phyloP scores from a whole-genome alignment of 2,329 filamentous ascomycete species.

The Nigrospora osmanthi region DNA sequence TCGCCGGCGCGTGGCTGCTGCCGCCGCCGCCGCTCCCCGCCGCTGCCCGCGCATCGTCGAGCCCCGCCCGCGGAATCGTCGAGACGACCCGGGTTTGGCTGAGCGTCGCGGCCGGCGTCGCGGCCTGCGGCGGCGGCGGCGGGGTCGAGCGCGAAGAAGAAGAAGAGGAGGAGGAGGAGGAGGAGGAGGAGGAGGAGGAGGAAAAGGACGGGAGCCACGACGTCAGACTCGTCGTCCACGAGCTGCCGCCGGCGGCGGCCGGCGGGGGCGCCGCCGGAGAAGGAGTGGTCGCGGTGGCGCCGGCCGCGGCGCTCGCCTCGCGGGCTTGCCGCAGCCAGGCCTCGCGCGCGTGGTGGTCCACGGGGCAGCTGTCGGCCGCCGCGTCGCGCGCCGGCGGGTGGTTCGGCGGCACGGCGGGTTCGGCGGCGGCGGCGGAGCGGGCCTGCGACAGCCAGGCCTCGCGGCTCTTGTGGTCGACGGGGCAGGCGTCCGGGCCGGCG shows the following conservation, averaged over 20 bases:
- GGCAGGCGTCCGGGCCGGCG: slow-evolving; percentile 46
- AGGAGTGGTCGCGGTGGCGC: slow-evolving; percentile 20
- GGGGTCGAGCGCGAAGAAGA: not conserved
- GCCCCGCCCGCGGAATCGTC: slow-evolving; percentile 59
- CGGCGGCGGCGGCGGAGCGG: slow-evolving; percentile 34
- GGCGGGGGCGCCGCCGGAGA: slow-evolving; percentile 4
- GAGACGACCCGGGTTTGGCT: slow-evolving; percentile 48
- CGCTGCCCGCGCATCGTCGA: slow-evolving; percentile 71
- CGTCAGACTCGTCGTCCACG: slow-evolving; percentile 13
- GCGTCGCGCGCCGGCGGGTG: slow-evolving; percentile 12
- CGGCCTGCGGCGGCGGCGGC: not conserved
- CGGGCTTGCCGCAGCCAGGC: slow-evolving; percentile 49
- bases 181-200: not conserved
- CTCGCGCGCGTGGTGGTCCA: slow-evolving; percentile 61
- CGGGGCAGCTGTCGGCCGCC: slow-evolving; percentile 45
- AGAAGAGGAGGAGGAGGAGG: no score
- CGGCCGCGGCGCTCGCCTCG: slow-evolving; percentile 30
- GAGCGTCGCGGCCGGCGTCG: slow-evolving; percentile 21
- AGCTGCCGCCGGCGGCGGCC: not conserved
- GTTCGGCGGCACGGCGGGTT: slow-evolving; percentile 14
- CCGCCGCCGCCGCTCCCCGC: slow-evolving; percentile 65
- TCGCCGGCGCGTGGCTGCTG: slow-evolving; percentile 93
- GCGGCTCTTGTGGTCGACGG: slow-evolving; percentile 84
- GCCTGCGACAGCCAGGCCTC: slow-evolving; percentile 78
- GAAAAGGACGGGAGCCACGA: slow-evolving; percentile 8